phyloP scores from a whole-genome alignment of 768 basidiomycete genomes.

The Mrakia gelida region DNA sequence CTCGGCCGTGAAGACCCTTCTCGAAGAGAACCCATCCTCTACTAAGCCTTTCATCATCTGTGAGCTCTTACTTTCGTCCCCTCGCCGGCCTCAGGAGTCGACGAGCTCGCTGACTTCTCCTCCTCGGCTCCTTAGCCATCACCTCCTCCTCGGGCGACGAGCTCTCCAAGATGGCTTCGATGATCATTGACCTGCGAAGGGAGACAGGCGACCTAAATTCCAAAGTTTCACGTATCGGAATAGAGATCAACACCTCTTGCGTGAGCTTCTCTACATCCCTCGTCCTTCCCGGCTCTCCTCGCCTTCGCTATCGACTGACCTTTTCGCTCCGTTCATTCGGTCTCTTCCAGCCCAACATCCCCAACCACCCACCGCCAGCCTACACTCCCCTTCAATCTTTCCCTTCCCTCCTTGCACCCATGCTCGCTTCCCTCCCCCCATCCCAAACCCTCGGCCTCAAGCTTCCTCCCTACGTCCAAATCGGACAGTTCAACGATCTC shows the following conservation, averaged over 20 bases:
- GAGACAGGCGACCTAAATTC: background rate
- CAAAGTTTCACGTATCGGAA: slow-evolving; percentile 49
- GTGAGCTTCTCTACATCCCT: slow-evolving; percentile 3
- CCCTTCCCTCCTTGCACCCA: slow-evolving; percentile 53
- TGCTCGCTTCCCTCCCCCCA: slow-evolving; percentile 52
- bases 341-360: slow-evolving; percentile 59
- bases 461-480: slow-evolving; percentile 67
- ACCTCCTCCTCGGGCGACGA: slow-evolving; percentile 57
- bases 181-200: slow-evolving; percentile 56
- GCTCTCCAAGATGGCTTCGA: slow-evolving; percentile 55
- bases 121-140: slow-evolving; percentile 47
- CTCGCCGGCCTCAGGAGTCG: no score
- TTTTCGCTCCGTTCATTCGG: background rate
- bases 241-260: slow-evolving; percentile 81
- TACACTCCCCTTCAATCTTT: slow-evolving; percentile 56
- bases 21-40: slow-evolving; percentile 43
- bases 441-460: slow-evolving; percentile 67
- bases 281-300: background rate
- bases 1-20: slow-evolving; percentile 56
- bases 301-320: background rate
- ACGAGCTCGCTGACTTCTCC: background rate
- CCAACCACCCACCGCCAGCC: slow-evolving; percentile 54
- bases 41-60: slow-evolving; percentile 70
- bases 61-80: background rate
- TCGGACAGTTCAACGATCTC: slow-evolving; percentile 58